phyloP scores from a whole-genome alignment of 2,329 filamentous ascomycete species.

The Westerdykella sp. region DNA sequence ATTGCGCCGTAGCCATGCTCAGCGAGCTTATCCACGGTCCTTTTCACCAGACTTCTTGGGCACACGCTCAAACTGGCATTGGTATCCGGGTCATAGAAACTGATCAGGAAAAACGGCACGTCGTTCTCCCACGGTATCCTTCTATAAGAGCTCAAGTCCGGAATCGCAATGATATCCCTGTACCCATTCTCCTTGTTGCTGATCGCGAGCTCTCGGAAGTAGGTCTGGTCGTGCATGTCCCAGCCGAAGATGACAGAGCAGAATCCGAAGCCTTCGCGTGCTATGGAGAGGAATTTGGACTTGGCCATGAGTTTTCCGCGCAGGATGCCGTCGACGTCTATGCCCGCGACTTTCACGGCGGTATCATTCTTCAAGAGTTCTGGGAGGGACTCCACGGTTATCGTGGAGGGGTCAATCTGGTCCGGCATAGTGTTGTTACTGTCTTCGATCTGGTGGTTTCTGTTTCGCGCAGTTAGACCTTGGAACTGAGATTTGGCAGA shows the following conservation, averaged over 20 bases:
- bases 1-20: slow-evolving; percentile 70
- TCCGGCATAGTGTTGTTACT: no score
- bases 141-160: slow-evolving; percentile 70
- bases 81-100: slow-evolving; percentile 77
- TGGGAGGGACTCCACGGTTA: slow-evolving; percentile 61
- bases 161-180: slow-evolving; percentile 73
- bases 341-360: slow-evolving; percentile 79
- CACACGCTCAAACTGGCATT: slow-evolving; percentile 66
- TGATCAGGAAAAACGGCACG: slow-evolving; percentile 77
- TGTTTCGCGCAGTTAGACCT: no score
- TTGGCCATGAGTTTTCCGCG: slow-evolving; percentile 89
- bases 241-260: slow-evolving; percentile 93
- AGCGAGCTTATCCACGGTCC: slow-evolving; percentile 60
- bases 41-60: slow-evolving; percentile 68
- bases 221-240: slow-evolving; percentile 95
- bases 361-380: slow-evolving; percentile 63
- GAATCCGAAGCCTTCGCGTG: slow-evolving; percentile 79
- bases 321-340: slow-evolving; percentile 81
- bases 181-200: slow-evolving; percentile 91
- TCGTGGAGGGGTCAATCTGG: slow-evolving; percentile 23
- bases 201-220: slow-evolving; percentile 75
- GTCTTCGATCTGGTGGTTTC: no score
- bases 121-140: slow-evolving; percentile 88
- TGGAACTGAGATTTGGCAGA: no score
- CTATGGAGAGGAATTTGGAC: slow-evolving; percentile 82